Base-by-base conservation (phyloP, 805 yeast species). In the Candida palmyrensis region DNA sequence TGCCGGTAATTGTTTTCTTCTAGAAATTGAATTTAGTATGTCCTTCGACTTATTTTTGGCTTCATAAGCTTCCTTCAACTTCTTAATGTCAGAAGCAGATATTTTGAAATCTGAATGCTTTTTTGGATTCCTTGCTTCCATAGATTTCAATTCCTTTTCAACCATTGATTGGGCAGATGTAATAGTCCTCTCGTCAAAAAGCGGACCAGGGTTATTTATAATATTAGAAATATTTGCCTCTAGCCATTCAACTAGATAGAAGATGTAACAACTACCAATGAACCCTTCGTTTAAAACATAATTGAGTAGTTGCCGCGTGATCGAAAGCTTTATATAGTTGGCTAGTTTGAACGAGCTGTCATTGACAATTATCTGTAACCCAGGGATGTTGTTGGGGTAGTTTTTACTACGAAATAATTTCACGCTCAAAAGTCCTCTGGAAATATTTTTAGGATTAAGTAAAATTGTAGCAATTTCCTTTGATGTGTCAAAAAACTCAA, bases 201-300 rank as follows among this genome's bases (percentile, higher is more conserved):
- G 65, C 2, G 80, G 77, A 0, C 95, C 94, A 0, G 97, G 97
- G 36, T 79, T 68, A 26, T 77, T 75, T 7, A 83, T 71, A 10
- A 88, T 66, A 2, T 55, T 53, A 4, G 64, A 56, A 27, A 81
- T 58, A 44, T 83, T 75, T 11, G 73, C 79, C 42, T 82, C 80
- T 12, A 89, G 47, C 89, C 94, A 88, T 41, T 87, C 94, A 32
- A 77, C 62, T n/a, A 86, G 63, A 5, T 77, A 61, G 49, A 66
- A 82, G 1, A 88, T 54, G 59, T 80, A 73, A 47, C 83, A 77
- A 45, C 78, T 85, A 2, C 96, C 96, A 3, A 81, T 19, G 4
- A 77, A 45, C 8, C 64, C 61, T 21, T 61, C 56, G 2, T 65
- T 62, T 3, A 57, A 44, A 2, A 80, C 44, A 41, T 70, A 65